Evolutionary conservation across 2,329 filamentous ascomycete species (phyloP).

Genomic region (Colletotrichum noveboracense): DNA sequence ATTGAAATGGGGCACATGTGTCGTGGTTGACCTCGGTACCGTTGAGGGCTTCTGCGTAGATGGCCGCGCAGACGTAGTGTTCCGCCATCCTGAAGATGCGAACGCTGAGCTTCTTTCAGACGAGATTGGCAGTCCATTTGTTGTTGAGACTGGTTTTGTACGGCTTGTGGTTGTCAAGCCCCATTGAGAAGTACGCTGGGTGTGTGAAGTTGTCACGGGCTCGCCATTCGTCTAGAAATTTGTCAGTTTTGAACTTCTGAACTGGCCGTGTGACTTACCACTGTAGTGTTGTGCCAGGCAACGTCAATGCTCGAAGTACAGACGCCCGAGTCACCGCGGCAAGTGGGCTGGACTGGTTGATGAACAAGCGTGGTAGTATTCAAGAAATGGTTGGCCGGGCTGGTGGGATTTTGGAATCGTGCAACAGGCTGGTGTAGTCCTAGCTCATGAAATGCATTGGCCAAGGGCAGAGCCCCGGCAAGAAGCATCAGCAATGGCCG

Average conservation of each 20-base stretch:
- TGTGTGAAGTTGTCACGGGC: fast-evolving
- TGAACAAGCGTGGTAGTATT: background rate
- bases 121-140: background rate
- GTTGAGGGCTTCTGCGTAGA: background rate
- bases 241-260: background rate
- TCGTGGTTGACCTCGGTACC: background rate
- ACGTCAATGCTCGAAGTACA: background rate
- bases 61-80: background rate
- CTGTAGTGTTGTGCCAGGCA: background rate
- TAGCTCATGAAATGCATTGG: background rate
- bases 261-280: background rate
- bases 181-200: background rate
- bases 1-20: background rate
- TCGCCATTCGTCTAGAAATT: background rate
- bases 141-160: background rate
- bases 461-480: background rate
- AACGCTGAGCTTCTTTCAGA: background rate
- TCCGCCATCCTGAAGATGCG: background rate
- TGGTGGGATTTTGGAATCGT: background rate
- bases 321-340: background rate
- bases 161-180: background rate
- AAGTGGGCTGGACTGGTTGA: background rate
- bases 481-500: background rate
- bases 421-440: background rate
- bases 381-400: background rate